Evolutionary conservation across 2,329 filamentous ascomycete genomes (phyloP).

Genomic region (Cercospora berteroae): DNA sequence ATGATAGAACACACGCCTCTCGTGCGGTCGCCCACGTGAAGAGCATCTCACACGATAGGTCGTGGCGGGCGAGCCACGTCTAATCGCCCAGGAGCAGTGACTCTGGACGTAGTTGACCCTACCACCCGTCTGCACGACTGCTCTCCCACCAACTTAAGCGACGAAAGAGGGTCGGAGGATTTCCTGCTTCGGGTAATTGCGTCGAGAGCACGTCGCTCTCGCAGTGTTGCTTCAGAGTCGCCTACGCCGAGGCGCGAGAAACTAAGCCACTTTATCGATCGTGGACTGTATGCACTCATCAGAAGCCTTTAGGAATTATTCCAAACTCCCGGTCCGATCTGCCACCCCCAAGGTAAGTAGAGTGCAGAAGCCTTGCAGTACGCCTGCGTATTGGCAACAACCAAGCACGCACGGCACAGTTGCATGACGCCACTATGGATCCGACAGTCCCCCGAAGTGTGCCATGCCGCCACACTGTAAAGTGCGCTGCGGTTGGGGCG

Average conservation of each 20-base stretch:
- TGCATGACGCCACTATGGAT: not conserved
- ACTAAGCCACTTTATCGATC: not conserved
- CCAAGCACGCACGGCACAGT: not conserved
- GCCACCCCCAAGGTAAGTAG: not conserved
- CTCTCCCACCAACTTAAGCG: not conserved
- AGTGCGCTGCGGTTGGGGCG: not conserved
- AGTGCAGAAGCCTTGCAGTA: slow-evolving; percentile 1
- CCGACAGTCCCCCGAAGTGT: slow-evolving; percentile 2
- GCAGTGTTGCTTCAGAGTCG: not conserved
- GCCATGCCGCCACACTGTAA: not conserved
- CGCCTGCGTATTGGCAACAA: slow-evolving; percentile 2
- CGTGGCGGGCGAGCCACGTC: not conserved
- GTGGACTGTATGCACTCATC: not conserved
- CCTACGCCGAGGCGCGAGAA: not conserved
- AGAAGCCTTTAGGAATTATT: not conserved
- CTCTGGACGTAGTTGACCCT: not conserved
- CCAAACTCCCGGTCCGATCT: slow-evolving; percentile 1
- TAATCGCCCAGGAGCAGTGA: not conserved
- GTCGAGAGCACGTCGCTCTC: not conserved
- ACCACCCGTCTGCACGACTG: not conserved
- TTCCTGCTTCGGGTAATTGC: not conserved
- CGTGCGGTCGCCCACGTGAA: not conserved
- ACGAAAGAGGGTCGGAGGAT: not conserved
- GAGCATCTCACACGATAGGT: not conserved
- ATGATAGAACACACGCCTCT: not conserved